Conservation (phyloP, 108 stramenopile genomes). For the Pseudonitzschia multistriata region DNA sequence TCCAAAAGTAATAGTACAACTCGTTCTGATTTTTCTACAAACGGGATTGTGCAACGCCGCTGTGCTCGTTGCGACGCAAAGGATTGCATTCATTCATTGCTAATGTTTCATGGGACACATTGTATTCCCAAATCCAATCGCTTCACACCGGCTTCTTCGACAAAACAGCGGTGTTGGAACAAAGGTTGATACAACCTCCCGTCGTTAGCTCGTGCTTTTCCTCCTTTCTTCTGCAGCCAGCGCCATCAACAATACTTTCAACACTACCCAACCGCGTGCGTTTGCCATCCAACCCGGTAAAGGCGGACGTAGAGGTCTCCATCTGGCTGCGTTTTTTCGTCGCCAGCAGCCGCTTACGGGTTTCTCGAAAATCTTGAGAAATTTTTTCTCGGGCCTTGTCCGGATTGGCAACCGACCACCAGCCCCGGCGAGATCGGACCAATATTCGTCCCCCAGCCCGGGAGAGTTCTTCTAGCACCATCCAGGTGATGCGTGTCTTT, state of each 20-base stretch:
- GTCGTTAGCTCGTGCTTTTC: not conserved
- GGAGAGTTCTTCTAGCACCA: slow-evolving; percentile 3
- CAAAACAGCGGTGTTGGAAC: not conserved
- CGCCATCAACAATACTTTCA: not conserved
- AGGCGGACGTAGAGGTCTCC: not conserved
- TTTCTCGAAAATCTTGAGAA: slow-evolving; percentile 12
- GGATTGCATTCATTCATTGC: too few species aligned
- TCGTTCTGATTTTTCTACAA: too few species aligned
- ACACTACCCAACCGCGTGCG: not conserved
- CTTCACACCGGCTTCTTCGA: not conserved
- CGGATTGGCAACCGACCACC: slow-evolving; percentile 15
- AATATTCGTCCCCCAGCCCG: not conserved
- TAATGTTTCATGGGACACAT: too few species aligned
- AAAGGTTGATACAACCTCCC: not conserved
- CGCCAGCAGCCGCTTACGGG: not conserved
- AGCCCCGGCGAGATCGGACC: slow-evolving; percentile 7
- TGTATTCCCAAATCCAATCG: not conserved
- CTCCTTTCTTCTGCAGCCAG: not conserved
- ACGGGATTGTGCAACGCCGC: too few species aligned
- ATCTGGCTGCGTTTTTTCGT: slow-evolving; percentile 4
- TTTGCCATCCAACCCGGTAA: not conserved
- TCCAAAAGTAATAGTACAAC: too few species aligned
- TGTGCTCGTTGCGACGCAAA: too few species aligned
- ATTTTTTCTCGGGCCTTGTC: slow-evolving; percentile 5
- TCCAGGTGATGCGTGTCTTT: slow-evolving; percentile 15